These are phyloP conservation scores for Alopecurus myosuroides DNA, from an alignment of 176 grass and related monocot genomes.

Conservation along the genomic window DNA sequence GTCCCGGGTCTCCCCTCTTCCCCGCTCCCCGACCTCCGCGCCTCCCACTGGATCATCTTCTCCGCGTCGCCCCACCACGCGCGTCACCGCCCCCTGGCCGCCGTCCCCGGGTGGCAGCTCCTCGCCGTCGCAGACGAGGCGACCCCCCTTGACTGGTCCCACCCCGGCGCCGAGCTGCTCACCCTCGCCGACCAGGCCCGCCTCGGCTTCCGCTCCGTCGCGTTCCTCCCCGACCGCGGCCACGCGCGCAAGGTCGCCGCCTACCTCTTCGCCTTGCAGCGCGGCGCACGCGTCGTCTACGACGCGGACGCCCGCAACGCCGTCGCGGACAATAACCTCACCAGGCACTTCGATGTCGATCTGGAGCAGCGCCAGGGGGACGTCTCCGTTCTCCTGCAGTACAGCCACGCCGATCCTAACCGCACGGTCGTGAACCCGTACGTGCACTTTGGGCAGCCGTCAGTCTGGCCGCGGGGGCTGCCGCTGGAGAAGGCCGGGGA, in stretches of 20 bases:
- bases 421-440: conserved; percentile 80
- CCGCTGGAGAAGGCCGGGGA: conserved; percentile 79
- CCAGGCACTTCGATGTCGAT: conserved; percentile 61
- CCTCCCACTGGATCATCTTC: conserved; percentile 74
- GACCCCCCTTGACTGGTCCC: conserved; percentile 63
- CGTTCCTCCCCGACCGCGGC: conserved; percentile 54
- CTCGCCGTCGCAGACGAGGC: conserved; percentile 69
- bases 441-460: conserved; percentile 89
- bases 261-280: conserved; percentile 92
- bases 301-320: conserved; percentile 74
- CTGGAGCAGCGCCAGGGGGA: conserved; percentile 46
- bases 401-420: conserved; percentile 80
- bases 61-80: conserved; percentile 41
- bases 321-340: conserved; percentile 48
- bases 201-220: conserved; percentile 73
- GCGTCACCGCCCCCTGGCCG: conserved; percentile 40
- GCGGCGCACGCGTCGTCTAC: conserved; percentile 73
- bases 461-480: conserved; percentile 81
- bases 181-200: conserved; percentile 62
- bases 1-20: conserved; percentile 26
- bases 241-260: conserved; percentile 63
- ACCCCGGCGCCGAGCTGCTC: conserved; percentile 70
- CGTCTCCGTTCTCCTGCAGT: conserved; percentile 62
- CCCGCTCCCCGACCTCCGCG: conserved; percentile 53
- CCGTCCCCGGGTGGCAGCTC: conserved; percentile 68